Percentiles rank a stretch among this genome's conserved stretches.
Evolutionary conservation across 108 stramenopile genomes (phyloP).

Genomic region (Nitzschia inconspicua): DNA sequence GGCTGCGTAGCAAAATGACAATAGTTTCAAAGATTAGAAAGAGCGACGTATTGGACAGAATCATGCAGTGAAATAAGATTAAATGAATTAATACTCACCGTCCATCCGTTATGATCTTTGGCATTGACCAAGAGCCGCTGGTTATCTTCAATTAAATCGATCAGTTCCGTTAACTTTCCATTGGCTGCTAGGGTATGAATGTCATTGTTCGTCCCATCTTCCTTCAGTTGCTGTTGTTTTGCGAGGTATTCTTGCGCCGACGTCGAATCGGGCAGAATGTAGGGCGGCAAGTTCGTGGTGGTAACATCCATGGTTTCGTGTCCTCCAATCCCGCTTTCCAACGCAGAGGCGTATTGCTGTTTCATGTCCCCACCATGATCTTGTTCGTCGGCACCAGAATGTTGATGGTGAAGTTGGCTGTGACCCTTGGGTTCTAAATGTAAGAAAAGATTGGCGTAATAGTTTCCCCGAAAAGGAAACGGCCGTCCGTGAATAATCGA

Average conservation of each 20-base stretch:
- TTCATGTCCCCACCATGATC: not conserved
- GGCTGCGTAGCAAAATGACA: slow-evolving; percentile 11
- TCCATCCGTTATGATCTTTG: not conserved
- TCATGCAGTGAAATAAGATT: too few species aligned
- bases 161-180: not conserved
- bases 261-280: too few species aligned
- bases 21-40: slow-evolving; percentile 1
- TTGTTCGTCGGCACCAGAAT: not conserved
- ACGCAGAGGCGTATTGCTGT: too few species aligned
- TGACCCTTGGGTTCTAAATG: slow-evolving; percentile 5
- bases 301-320: slow-evolving; percentile 32
- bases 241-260: slow-evolving; percentile 46
- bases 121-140: not conserved
- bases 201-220: slow-evolving; percentile 50
- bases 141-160: not conserved
- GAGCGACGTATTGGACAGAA: too few species aligned
- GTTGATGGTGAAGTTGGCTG: not conserved
- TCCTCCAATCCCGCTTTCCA: not conserved
- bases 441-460: slow-evolving; percentile 52
- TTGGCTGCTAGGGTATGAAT: too few species aligned
- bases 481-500: slow-evolving; percentile 44
- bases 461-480: slow-evolving; percentile 55
- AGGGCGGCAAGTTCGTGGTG: slow-evolving; percentile 65
- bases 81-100: too few species aligned
- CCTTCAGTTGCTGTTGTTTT: slow-evolving; percentile 22